A percentile compares a stretch with the other conserved stretches of the same genome.
phyloP scores from a whole-genome alignment of 768 basidiomycete genomes.

The Amanita muscaria region DNA sequence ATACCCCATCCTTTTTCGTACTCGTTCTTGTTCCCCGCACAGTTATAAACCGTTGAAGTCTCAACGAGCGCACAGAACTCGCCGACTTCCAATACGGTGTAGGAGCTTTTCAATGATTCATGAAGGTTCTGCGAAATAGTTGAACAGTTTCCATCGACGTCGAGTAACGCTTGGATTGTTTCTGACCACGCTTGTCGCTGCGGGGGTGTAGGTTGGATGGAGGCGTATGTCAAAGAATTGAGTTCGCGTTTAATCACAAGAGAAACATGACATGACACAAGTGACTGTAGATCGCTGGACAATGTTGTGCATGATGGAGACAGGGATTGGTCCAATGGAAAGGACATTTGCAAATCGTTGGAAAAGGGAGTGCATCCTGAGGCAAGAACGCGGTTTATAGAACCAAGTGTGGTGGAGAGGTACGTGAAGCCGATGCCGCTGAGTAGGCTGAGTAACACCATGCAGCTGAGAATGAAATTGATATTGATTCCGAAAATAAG shows the following conservation, averaged over 20 bases:
- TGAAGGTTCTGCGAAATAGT: not conserved
- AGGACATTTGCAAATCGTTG: too few relatives aligned
- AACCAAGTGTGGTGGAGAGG: too few relatives aligned
- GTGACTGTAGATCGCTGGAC: not conserved
- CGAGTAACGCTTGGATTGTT: not conserved
- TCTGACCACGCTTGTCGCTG: constrained; percentile 1
- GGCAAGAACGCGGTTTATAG: too few relatives aligned
- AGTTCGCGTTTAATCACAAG: not conserved
- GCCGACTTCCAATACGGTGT: not conserved
- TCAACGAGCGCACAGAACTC: constrained; percentile 7
- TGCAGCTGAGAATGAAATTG: too few relatives aligned
- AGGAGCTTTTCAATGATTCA: not conserved
- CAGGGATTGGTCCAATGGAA: too few relatives aligned
- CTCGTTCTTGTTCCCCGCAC: not conserved
- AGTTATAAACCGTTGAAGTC: not conserved
- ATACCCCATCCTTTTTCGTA: constrained; percentile 7
- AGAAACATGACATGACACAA: not conserved
- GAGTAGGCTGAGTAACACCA: too few relatives aligned
- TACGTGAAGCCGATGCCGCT: too few relatives aligned
- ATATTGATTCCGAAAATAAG: too few relatives aligned
- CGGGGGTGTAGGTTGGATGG: not conserved
- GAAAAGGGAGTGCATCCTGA: too few relatives aligned
- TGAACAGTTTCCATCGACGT: not conserved
- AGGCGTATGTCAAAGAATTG: not conserved
- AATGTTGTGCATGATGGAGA: too few relatives aligned